Evolutionary conservation across 306 rosid genomes (phyloP), one percentile per base, ranked within the genome.

Genomic region (Trichosanthes cucumerina): DNA sequence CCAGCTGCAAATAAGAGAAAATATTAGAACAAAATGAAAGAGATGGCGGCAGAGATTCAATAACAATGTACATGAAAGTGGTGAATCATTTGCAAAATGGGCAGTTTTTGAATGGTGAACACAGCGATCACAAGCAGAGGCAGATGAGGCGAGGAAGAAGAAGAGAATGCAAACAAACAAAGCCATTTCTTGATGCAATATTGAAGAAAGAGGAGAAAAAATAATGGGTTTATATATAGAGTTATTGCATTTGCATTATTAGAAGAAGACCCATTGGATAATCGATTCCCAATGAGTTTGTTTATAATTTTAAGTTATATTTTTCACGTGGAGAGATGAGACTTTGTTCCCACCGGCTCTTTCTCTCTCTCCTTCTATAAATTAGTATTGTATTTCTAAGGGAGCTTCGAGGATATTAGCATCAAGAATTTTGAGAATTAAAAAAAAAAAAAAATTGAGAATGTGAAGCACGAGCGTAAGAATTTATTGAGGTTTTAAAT

Each of bases 1-100:
- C 98, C 97, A 78, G 91, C 97, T 93, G 87, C 87, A 88, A 76
- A 12, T 60, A 34, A 78, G 36, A 64, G 73, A 4, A 0, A 15
- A 4, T 9, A 23, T 6, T 11, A 12, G 7, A 12, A 59, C 6
- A 62, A 62, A 63, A 0, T 6, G 4, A 28, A 13, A 28, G 60
- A 53, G 1, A 19, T 18, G 26, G 26, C 21, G 26, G 26, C 21
- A 19, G 23, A 56, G 26, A 56, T 5, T 11, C 11, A 0, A 7
- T 13, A 21, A 59, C 2, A 26, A 64, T 5, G 36, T 49, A 72
- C 77, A 72, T 72, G 77, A 72, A 72, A 72, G 77, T 46, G 54
- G 21, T 7, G 18, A 72, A 13, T 44, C 7, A 15, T 46, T 72
- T 44, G 57, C 6, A 59, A 46, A 46, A 46, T 46, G 46, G 14